Conservation (phyloP, 139 green algal species). For the Tetradesmus obliquus region DNA sequence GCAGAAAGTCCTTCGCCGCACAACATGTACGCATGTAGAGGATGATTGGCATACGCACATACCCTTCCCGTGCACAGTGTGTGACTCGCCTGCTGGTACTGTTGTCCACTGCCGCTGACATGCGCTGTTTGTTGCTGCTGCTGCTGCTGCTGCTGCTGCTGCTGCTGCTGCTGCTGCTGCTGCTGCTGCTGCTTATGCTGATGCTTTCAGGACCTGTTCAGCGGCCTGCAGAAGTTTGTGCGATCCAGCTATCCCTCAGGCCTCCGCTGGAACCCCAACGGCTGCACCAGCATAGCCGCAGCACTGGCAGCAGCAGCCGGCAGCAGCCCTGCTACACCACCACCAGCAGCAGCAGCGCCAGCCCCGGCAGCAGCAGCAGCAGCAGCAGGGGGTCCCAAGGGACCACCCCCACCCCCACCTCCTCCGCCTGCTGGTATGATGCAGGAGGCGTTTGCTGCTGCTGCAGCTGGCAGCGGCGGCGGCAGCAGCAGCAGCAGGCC, state of each 20-base stretch:
- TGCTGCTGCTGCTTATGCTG: not conserved
- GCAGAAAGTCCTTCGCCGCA: no score
- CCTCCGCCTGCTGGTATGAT: conserved; percentile 14
- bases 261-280: conserved; percentile 75
- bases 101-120: no score
- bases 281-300: conserved; percentile 42
- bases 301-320: conserved; percentile 7
- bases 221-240: conserved; percentile 64
- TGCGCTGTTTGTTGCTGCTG: no score
- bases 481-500: conserved; percentile 14
- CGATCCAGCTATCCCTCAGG: conserved; percentile 68
- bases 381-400: not conserved
- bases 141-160: no score
- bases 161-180: no score
- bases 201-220: conserved; percentile 50
- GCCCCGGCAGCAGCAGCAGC: not conserved
- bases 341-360: conserved; percentile 8
- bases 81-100: no score
- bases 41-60: no score
- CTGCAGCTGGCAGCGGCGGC: not conserved
- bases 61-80: no score
- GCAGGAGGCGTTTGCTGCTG: conserved; percentile 22
- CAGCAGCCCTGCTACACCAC: not conserved
- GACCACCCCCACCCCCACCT: conserved; percentile 22
- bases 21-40: no score